phyloP scores from a whole-genome alignment of 768 basidiomycete genomes.

The Lentinula raphanica region DNA sequence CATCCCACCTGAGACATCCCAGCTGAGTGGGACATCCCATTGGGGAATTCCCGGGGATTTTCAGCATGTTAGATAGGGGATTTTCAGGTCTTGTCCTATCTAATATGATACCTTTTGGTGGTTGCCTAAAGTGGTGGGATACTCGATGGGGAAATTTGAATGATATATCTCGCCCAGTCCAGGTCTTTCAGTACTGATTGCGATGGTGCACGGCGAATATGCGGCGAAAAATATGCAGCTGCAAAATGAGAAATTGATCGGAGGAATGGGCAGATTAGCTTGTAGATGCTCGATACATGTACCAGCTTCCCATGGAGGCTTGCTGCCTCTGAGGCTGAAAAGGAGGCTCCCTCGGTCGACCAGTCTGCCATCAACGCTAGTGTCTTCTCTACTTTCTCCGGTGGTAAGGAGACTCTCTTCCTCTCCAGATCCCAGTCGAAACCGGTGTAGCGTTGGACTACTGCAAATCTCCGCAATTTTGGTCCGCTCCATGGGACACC shows the following conservation, averaged over 20 bases:
- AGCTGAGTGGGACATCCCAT: no score
- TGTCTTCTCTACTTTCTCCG: conserved; percentile 18
- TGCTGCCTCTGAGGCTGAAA: conserved; percentile 15
- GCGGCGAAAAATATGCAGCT: conserved; percentile 9
- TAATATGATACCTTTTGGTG: no score
- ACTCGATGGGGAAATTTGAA: no score
- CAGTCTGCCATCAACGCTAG: conserved; percentile 11
- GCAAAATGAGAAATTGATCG: conserved; percentile 17
- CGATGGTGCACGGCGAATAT: conserved; percentile 12
- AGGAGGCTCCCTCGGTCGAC: neutral
- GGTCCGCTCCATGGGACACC: conserved; percentile 28
- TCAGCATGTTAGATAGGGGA: no score
- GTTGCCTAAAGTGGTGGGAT: no score
- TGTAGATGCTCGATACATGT: conserved; percentile 23
- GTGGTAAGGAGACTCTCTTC: conserved; percentile 18
- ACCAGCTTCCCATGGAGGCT: conserved; percentile 27
- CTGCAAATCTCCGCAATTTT: conserved; percentile 20
- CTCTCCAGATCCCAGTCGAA: conserved; percentile 29
- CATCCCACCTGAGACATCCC: no score
- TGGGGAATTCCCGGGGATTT: no score
- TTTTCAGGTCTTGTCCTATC: no score
- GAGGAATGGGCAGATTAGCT: conserved; percentile 21
- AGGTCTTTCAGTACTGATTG: conserved; percentile 16
- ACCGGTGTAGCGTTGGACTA: conserved; percentile 24
- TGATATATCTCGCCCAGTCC: conserved; percentile 9